phyloP scores from a whole-genome alignment of 805 yeast genomes.

The Barnettozyma pratensis region DNA sequence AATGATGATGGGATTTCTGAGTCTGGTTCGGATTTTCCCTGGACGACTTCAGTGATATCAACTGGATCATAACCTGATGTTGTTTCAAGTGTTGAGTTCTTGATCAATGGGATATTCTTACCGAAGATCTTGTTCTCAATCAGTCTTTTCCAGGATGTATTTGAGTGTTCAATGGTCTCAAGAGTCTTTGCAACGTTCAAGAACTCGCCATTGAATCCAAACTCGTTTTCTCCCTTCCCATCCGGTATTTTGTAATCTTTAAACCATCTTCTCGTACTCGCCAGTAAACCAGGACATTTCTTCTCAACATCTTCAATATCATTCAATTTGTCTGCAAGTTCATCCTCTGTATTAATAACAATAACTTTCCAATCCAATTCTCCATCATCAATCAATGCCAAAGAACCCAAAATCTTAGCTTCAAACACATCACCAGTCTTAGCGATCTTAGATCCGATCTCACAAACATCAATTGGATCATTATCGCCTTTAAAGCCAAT shows the following conservation, averaged over 20 bases:
- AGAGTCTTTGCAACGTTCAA: constrained; percentile 54
- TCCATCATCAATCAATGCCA: constrained; percentile 86
- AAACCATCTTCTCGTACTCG: constrained; percentile 73
- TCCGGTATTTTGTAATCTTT: constrained; percentile 79
- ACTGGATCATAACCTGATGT: constrained; percentile 41
- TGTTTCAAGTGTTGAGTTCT: constrained; percentile 54
- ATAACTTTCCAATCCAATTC: constrained; percentile 95
- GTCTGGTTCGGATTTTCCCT: constrained; percentile 23
- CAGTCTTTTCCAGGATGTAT: constrained; percentile 61
- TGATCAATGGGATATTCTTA: constrained; percentile 28
- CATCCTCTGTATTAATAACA: constrained; percentile 63
- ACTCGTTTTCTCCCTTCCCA: constrained; percentile 70
- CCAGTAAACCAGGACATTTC: constrained; percentile 65
- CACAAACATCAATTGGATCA: constrained; percentile 94
- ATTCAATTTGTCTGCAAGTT: constrained; percentile 53
- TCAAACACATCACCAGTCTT: constrained; percentile 59
- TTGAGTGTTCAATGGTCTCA: constrained; percentile 56
- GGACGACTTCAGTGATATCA: constrained; percentile 19
- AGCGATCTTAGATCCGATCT: constrained; percentile 50
- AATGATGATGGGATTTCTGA: constrained; percentile 36
- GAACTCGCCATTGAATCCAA: constrained; percentile 70
- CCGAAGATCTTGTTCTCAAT: constrained; percentile 38
- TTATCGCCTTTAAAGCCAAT: constrained; percentile 67
- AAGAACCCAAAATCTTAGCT: constrained; percentile 68
- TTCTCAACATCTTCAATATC: constrained; percentile 64